These are phyloP conservation scores for Fusarium papillatum DNA, from an alignment of 2,329 filamentous ascomycete species.

Conservation along the genomic window DNA sequence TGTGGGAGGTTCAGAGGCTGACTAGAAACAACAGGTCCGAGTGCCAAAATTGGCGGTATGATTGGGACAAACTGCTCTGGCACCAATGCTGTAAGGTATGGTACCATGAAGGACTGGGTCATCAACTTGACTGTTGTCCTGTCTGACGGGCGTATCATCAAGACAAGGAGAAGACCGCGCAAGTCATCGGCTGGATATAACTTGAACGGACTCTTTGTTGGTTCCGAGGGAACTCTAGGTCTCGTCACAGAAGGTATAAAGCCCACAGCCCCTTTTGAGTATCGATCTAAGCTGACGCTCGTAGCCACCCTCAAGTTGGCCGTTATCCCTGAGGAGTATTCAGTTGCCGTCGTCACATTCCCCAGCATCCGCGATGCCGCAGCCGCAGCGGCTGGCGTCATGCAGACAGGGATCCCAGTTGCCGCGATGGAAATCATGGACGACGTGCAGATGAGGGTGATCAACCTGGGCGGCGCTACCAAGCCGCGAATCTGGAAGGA, in stretches of 20 bases:
- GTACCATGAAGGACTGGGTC: constrained; percentile 92
- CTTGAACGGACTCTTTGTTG: constrained; percentile 83
- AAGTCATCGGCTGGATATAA: constrained; percentile 90
- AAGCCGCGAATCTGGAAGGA: constrained; percentile 80
- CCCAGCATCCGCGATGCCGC: constrained; percentile 83
- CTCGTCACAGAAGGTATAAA: constrained; percentile 78
- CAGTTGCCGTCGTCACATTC: constrained; percentile 85
- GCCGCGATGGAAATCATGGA: constrained; percentile 91
- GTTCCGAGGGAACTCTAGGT: constrained; percentile 85
- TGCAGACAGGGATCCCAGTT: constrained; percentile 80
- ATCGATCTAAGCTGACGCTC: constrained; percentile 11
- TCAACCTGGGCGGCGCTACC: constrained; percentile 81
- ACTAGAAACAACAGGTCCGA: constrained; percentile 58
- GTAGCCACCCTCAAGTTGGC: constrained; percentile 82
- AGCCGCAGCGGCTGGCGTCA: constrained; percentile 80
- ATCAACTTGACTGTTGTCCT: constrained; percentile 86
- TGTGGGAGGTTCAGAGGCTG: not conserved
- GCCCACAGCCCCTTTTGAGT: not conserved
- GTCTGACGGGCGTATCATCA: constrained; percentile 83
- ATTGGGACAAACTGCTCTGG: constrained; percentile 84
- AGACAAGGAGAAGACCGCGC: constrained; percentile 81
- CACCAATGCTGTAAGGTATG: constrained; percentile 85
- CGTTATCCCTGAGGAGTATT: constrained; percentile 81
- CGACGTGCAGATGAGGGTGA: constrained; percentile 87
- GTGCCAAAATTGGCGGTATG: constrained; percentile 86